A percentile compares a stretch with the other conserved stretches of the same genome.
Conservation (phyloP, 768 basidiomycete species). For the Pisolithus albus region DNA sequence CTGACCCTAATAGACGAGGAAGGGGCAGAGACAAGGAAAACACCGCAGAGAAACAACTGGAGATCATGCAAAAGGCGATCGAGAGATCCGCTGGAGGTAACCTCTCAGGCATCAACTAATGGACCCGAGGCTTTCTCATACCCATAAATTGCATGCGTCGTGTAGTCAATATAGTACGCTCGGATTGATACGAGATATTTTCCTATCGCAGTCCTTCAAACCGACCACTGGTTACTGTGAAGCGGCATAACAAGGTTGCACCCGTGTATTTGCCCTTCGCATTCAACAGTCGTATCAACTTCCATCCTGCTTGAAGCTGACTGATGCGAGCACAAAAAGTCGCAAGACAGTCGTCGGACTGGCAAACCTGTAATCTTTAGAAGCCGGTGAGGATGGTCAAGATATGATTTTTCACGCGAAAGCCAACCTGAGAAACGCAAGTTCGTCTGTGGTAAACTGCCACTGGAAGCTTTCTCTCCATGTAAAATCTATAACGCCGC, state of each 20-base stretch:
- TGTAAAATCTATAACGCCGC: conserved; percentile 33
- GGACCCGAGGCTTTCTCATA: not conserved
- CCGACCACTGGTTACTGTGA: conserved; percentile 8
- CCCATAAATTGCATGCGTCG: not conserved
- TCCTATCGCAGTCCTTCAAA: not conserved
- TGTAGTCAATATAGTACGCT: not conserved
- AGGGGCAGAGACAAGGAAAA: conserved; percentile 14
- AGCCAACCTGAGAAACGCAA: conserved; percentile 47
- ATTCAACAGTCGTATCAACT: conserved; percentile 44
- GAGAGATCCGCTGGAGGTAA: conserved; percentile 60
- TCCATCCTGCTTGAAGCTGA: conserved; percentile 42
- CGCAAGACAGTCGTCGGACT: conserved; percentile 39
- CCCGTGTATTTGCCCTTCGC: conserved; percentile 38
- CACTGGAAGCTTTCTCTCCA: conserved; percentile 43
- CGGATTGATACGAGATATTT: too few species aligned
- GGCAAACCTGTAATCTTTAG: conserved; percentile 7
- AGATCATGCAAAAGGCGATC: conserved; percentile 48
- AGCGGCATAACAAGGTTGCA: conserved; percentile 25
- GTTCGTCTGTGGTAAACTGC: conserved; percentile 43
- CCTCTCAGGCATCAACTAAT: conserved; percentile 33
- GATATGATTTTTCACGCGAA: not conserved
- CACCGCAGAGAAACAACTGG: conserved; percentile 31
- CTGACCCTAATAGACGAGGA: conserved; percentile 8
- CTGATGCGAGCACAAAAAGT: conserved; percentile 49
- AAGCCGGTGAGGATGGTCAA: not conserved